phyloP scores from a whole-genome alignment of 108 stramenopile genomes.

The Aureococcus anophagefferens region DNA sequence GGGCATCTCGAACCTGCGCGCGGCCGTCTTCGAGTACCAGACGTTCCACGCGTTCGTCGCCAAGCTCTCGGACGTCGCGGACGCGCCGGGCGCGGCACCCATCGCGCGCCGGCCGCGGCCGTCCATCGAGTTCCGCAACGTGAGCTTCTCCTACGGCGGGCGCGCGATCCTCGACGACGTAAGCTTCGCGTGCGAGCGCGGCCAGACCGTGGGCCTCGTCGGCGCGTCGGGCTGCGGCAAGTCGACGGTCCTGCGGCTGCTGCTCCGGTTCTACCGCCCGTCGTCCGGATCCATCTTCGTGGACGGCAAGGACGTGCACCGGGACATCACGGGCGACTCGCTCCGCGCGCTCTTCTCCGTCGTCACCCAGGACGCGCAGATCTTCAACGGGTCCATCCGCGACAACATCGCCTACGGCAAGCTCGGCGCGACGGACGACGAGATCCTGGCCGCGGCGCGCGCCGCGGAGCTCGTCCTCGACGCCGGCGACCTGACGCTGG shows the following conservation, averaged over 20 bases:
- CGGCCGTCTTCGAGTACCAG: conserved; percentile 1
- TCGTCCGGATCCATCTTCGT: conserved; percentile 54
- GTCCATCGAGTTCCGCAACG: conserved; percentile 3
- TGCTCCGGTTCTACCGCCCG: conserved; percentile 74
- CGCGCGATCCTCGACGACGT: conserved; percentile 2
- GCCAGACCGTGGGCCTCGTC: conserved; percentile 77
- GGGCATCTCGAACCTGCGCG: neutral
- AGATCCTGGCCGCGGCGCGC: neutral
- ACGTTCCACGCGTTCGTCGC: neutral
- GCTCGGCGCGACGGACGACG: neutral
- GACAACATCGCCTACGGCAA: conserved; percentile 7
- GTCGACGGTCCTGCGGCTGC: conserved; percentile 66
- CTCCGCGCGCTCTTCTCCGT: conserved; percentile 7
- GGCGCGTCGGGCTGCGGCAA: conserved; percentile 87
- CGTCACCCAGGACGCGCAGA: conserved; percentile 2
- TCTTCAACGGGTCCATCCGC: conserved; percentile 1
- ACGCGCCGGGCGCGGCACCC: neutral
- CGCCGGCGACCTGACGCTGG: neutral
- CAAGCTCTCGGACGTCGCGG: neutral
- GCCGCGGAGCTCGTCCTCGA: conserved; percentile 1
- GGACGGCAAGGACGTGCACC: conserved; percentile 59
- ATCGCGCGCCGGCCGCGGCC: neutral
- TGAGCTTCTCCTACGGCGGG: neutral
- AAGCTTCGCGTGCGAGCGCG: neutral
- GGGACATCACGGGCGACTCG: neutral